Conservation (phyloP, 2,329 filamentous ascomycete genomes). For the Cladorrhinum sp. region DNA sequence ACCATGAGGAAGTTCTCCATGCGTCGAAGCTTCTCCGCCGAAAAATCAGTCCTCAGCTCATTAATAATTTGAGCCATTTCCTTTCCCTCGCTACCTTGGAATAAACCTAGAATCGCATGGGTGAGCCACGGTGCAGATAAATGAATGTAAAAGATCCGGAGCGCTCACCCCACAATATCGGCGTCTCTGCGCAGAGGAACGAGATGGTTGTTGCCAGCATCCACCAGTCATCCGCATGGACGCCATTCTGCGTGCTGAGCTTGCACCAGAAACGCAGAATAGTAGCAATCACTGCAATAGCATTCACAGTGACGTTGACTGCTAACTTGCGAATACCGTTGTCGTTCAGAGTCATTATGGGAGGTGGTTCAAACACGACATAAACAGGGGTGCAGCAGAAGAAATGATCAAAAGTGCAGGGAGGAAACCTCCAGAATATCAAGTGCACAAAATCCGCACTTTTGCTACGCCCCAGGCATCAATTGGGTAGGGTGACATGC, state of each 20-base stretch:
- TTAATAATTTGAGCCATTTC: background rate
- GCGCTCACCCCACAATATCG: background rate
- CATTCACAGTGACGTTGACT: background rate
- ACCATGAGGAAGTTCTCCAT: slow-evolving; percentile 3
- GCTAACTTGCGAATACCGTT: background rate
- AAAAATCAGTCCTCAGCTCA: background rate
- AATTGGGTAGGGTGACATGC: no score
- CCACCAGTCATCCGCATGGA: background rate
- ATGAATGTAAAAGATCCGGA: no score
- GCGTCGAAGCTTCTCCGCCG: background rate
- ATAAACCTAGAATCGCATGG: background rate
- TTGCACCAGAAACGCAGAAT: slow-evolving; percentile 2
- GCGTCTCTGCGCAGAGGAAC: background rate
- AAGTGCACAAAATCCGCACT: no score
- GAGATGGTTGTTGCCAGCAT: background rate
- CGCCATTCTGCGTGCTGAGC: background rate
- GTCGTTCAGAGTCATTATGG: background rate
- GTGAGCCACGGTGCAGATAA: no score
- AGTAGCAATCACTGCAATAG: background rate
- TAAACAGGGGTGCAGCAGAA: no score
- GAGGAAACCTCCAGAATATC: no score
- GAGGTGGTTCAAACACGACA: no score
- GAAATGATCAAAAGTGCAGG: no score
- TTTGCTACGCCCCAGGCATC: no score
- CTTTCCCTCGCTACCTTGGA: background rate